Evolutionary conservation across 73 alveolate genomes (phyloP).

Genomic region (Stentor roeselii): DNA sequence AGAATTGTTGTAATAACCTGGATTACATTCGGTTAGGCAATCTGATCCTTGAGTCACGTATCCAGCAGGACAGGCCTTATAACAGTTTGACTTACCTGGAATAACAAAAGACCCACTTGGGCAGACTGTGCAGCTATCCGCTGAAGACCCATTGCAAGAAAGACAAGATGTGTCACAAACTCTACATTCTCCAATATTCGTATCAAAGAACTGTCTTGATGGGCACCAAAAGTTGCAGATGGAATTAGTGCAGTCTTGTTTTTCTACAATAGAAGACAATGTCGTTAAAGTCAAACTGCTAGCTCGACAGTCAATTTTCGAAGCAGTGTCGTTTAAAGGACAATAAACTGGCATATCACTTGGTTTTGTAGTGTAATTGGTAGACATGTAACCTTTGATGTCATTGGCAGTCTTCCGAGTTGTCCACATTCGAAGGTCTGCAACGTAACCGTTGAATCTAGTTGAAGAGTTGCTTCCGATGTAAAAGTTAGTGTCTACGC

Average conservation of each 20-base stretch:
- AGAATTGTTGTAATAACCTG: not conserved
- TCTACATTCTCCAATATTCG: not conserved
- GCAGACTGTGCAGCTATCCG: not conserved
- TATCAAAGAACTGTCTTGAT: not conserved
- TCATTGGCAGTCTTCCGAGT: not conserved
- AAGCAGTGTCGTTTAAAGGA: not conserved
- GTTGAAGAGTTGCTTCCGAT: not conserved
- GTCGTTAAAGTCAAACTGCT: not conserved
- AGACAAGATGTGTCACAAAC: conserved; percentile 20
- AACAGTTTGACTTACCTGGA: not conserved
- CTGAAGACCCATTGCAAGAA: not conserved
- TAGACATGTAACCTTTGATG: not conserved
- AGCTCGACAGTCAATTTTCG: not conserved
- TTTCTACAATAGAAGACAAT: not conserved
- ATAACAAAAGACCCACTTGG: not conserved
- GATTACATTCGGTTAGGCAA: not conserved
- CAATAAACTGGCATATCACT: not conserved
- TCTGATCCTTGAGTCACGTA: not conserved
- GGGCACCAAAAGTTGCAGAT: not conserved
- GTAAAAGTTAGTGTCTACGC: not conserved
- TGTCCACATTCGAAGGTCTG: conserved; percentile 19
- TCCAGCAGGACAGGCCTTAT: conserved; percentile 2
- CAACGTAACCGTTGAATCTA: not conserved
- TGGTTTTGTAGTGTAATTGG: not conserved
- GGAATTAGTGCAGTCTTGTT: conserved; percentile 1